phyloP scores from a whole-genome alignment of 2,329 filamentous ascomycete species.

The Aspergillus phoenicis region DNA sequence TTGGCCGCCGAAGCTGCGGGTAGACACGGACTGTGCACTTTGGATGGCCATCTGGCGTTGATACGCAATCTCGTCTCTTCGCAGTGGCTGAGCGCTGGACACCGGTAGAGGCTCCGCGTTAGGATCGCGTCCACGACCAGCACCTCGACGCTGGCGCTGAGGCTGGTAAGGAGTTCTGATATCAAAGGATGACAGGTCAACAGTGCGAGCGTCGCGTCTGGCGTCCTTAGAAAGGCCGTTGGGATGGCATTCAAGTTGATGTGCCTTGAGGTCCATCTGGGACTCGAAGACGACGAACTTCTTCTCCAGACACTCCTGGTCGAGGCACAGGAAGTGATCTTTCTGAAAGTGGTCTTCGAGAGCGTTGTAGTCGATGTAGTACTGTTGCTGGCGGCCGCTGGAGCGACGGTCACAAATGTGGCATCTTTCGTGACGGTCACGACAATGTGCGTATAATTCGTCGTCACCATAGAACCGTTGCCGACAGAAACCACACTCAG shows the following conservation, averaged over 20 bases:
- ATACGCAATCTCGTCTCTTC: constrained; percentile 85
- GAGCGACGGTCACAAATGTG: constrained; percentile 82
- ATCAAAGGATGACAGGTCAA: constrained; percentile 87
- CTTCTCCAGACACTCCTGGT: constrained; percentile 89
- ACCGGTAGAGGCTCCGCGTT: constrained; percentile 78
- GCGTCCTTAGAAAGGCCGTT: constrained; percentile 79
- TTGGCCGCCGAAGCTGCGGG: constrained; percentile 81
- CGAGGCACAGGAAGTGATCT: constrained; percentile 82
- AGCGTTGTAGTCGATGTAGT: constrained; percentile 85
- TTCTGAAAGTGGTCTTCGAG: constrained; percentile 84
- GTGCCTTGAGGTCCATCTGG: constrained; percentile 91
- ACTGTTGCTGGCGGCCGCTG: constrained; percentile 72
- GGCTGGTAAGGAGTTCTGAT: constrained; percentile 71
- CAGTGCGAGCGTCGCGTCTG: constrained; percentile 76
- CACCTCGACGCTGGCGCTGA: constrained; percentile 60
- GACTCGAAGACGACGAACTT: constrained; percentile 97
- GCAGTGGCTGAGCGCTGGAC: constrained; percentile 76
- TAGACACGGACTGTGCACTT: constrained; percentile 77
- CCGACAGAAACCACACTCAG: constrained; percentile 89
- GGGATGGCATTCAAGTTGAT: constrained; percentile 82
- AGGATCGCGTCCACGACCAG: constrained; percentile 76
- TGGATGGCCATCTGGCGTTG: constrained; percentile 92
- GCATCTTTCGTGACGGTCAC: constrained; percentile 91
- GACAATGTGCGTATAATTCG: constrained; percentile 89
- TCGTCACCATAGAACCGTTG: constrained; percentile 94